These are phyloP conservation scores for Phaffomyces antillensis DNA, from an alignment of 805 yeast species.

Conservation along the genomic window DNA sequence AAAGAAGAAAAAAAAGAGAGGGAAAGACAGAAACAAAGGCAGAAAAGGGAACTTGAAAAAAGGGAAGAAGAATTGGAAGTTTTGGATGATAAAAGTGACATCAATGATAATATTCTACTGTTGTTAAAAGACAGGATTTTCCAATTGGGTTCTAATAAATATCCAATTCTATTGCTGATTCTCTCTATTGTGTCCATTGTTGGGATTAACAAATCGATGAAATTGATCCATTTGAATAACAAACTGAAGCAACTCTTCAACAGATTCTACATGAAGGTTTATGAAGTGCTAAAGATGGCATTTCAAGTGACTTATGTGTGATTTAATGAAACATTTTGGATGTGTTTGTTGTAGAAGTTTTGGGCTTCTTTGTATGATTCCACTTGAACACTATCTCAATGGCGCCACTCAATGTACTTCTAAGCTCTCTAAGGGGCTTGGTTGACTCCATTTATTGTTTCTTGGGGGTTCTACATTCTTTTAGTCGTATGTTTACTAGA, in stretches of 20 bases:
- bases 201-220: conserved; percentile 7
- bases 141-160: conserved; percentile 3
- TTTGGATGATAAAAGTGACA: not conserved
- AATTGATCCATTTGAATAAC: conserved; percentile 6
- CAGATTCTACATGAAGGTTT: conserved; percentile 12
- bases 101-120: conserved; percentile 7
- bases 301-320: conserved; percentile 22
- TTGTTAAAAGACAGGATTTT: conserved; percentile 12
- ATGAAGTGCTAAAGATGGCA: conserved; percentile 19
- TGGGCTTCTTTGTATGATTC: too few relatives aligned
- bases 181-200: conserved; percentile 13
- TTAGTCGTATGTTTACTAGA: too few relatives aligned
- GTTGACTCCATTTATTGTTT: too few relatives aligned
- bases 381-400: too few relatives aligned
- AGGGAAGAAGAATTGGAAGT: not conserved
- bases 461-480: too few relatives aligned
- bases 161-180: conserved; percentile 6
- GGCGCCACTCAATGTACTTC: too few relatives aligned
- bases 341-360: too few relatives aligned
- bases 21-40: conserved; percentile 9
- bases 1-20: conserved; percentile 8
- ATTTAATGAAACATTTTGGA: not conserved
- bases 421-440: too few relatives aligned
- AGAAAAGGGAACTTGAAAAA: not conserved
- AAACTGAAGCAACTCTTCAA: conserved; percentile 7